Conservation (phyloP, 2,329 filamentous ascomycete species). For the Amauroascus niger region DNA sequence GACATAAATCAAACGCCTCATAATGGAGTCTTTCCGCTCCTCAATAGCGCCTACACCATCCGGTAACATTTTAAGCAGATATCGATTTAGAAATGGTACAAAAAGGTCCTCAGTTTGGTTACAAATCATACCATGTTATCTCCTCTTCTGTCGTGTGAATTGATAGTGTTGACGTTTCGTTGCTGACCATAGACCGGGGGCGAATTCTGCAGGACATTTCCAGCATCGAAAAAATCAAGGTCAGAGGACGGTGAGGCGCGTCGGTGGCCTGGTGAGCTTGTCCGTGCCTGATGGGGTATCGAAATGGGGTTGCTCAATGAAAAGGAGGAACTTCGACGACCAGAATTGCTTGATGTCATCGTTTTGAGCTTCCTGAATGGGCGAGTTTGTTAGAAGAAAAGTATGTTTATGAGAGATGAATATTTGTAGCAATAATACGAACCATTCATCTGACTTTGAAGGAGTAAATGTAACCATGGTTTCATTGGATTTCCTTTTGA, state of each 20-base stretch:
- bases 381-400: neutral
- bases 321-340: conserved; percentile 2
- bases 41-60: conserved; percentile 2
- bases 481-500: conserved; percentile 18
- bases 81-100: too few species aligned
- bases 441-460: conserved; percentile 1
- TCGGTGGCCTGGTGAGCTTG: neutral
- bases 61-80: neutral
- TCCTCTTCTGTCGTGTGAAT: neutral
- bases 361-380: conserved; percentile 4
- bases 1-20: neutral
- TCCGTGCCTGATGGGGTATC: neutral
- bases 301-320: conserved; percentile 8
- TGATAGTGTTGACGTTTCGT: neutral
- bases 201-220: conserved; percentile 2
- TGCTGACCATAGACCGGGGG: neutral
- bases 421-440: neutral
- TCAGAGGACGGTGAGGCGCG: neutral
- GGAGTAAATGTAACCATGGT: neutral
- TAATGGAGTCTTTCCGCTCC: neutral
- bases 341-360: neutral
- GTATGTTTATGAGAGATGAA: too few species aligned
- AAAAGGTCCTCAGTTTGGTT: too few species aligned
- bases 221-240: neutral
- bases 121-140: conserved; percentile 1